Percentiles rank a stretch among this genome's conserved stretches.
These are phyloP conservation scores for Phytophthora chlamydospora DNA, from an alignment of 352 stramenopile genomes.

Conservation along the genomic window DNA sequence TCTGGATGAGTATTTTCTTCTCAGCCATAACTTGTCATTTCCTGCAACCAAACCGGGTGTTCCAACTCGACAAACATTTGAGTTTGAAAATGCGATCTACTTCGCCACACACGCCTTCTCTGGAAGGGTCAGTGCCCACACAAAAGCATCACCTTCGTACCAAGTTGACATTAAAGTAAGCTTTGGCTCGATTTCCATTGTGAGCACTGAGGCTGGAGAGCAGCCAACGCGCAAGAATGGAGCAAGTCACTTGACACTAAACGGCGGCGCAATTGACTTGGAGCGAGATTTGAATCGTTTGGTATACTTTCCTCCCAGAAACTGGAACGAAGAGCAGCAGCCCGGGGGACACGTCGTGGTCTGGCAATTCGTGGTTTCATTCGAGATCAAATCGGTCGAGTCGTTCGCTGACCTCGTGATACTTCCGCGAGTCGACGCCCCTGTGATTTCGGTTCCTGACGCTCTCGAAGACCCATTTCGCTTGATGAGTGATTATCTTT, in stretches of 20 bases:
- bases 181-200: conserved; percentile 18
- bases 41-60: no score
- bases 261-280: conserved; percentile 25
- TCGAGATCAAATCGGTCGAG: conserved; percentile 22
- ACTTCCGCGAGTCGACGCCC: conserved; percentile 33
- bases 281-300: conserved; percentile 28
- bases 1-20: no score
- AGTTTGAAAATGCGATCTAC: no score
- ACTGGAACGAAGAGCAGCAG: conserved; percentile 56
- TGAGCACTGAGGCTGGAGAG: not conserved
- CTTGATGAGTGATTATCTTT: conserved; percentile 54
- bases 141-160: conserved; percentile 9
- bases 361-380: conserved; percentile 52
- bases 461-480: conserved; percentile 26
- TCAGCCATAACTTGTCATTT: no score
- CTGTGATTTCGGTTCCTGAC: conserved; percentile 51
- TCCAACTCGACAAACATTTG: no score
- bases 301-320: conserved; percentile 47
- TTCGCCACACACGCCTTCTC: no score
- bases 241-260: conserved; percentile 10
- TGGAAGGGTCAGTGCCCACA: no score
- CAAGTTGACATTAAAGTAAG: conserved; percentile 30
- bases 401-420: conserved; percentile 50
- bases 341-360: conserved; percentile 36
- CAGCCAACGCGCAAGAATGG: not conserved